phyloP scores from a whole-genome alignment of 345 rosid species.

The Ceriops zippeliana region DNA sequence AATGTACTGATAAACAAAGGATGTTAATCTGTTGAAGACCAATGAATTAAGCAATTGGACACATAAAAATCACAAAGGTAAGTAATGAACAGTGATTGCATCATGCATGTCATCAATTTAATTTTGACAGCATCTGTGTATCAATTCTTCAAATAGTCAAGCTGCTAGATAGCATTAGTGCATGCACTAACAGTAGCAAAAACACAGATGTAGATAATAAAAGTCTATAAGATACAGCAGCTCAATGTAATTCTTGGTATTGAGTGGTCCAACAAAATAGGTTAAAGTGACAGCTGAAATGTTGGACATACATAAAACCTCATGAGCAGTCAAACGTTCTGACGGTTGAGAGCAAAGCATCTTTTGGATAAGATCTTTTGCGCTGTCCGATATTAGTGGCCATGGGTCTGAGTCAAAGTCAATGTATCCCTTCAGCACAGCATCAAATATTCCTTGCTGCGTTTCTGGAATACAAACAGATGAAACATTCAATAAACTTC shows the following conservation, averaged over 20 bases:
- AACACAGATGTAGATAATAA: neutral
- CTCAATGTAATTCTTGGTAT: neutral
- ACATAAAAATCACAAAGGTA: too few species aligned
- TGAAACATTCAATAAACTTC: conserved; percentile 18
- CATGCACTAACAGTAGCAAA: neutral
- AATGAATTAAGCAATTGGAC: too few species aligned
- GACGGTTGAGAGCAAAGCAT: conserved; percentile 81
- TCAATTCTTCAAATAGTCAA: neutral
- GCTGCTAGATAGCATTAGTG: neutral
- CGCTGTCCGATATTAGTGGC: conserved; percentile 91
- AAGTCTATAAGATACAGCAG: neutral
- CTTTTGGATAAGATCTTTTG: conserved; percentile 74
- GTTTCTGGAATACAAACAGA: conserved; percentile 52
- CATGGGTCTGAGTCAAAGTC: conserved; percentile 96
- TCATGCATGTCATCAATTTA: too few species aligned
- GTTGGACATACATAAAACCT: conserved; percentile 78
- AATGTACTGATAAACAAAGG: too few species aligned
- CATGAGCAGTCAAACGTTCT: conserved; percentile 86
- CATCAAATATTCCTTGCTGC: conserved; percentile 97
- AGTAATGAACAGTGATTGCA: too few species aligned
- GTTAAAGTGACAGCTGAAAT: neutral
- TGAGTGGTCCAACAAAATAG: neutral
- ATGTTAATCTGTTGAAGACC: too few species aligned
- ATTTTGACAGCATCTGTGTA: neutral
- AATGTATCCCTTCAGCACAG: conserved; percentile 85